phyloP scores from a whole-genome alignment of 495 filamentous ascomycete species.

The Penicillium lividum region DNA sequence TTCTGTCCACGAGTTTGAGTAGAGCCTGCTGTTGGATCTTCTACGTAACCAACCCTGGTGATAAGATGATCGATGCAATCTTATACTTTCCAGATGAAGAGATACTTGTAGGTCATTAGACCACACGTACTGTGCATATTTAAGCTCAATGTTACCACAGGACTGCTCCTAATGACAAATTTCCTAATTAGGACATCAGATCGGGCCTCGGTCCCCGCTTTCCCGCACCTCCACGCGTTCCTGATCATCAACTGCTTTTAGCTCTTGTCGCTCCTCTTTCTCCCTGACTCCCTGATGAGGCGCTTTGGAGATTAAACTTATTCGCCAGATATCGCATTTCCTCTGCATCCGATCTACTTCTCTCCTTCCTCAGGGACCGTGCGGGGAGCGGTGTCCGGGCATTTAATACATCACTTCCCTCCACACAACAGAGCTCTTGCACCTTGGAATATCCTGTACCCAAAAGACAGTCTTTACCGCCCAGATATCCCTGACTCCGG shows the following conservation, averaged over 20 bases:
- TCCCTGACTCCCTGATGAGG: neutral
- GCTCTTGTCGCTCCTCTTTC: neutral
- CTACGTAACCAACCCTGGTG: too few relatives aligned
- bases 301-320: neutral
- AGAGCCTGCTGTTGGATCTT: too few relatives aligned
- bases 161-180: neutral
- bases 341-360: constrained; percentile 2
- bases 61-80: too few relatives aligned
- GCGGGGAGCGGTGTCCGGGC: constrained; percentile 10
- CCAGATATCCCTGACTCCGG: constrained; percentile 1
- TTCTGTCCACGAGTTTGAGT: too few relatives aligned
- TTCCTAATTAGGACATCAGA: constrained; percentile 4
- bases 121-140: too few relatives aligned
- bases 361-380: constrained; percentile 10
- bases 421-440: too few relatives aligned
- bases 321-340: constrained; percentile 10
- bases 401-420: neutral
- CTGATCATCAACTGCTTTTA: neutral
- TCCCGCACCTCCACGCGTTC: constrained; percentile 2
- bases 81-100: too few relatives aligned
- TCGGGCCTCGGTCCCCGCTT: constrained; percentile 1
- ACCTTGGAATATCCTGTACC: neutral
- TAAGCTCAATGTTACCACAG: too few relatives aligned
- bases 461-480: neutral
- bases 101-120: too few relatives aligned